Percentiles rank a stretch among this genome's conserved stretches.
phyloP scores from a whole-genome alignment of 1,284 basidiomycete genomes.

The Ganoderma lingzhi region DNA sequence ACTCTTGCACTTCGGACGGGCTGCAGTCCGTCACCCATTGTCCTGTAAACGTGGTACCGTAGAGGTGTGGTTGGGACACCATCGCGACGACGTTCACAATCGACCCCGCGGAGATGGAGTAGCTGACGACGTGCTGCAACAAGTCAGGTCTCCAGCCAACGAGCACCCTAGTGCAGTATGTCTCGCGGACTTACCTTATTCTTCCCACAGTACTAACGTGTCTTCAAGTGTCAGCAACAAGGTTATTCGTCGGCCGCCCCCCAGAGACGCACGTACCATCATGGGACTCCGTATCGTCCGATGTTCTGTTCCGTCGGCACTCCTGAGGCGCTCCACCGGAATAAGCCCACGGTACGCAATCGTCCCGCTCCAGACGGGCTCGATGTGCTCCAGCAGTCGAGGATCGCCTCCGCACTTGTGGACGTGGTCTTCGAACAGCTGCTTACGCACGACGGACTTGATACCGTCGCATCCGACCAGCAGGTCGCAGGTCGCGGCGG shows the following conservation, averaged over 20 bases:
- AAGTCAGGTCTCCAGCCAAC: no score
- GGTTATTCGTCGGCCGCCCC: no score
- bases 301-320: constrained; percentile 30
- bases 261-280: constrained; percentile 37
- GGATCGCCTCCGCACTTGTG: constrained; percentile 16
- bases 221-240: background rate
- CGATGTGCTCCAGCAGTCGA: constrained; percentile 27
- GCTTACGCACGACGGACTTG: constrained; percentile 55
- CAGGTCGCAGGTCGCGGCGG: constrained; percentile 50
- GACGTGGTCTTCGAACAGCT: constrained; percentile 43
- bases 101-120: constrained; percentile 41
- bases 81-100: constrained; percentile 44
- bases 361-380: constrained; percentile 37
- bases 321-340: constrained; percentile 26
- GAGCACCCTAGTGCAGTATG: background rate
- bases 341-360: constrained; percentile 37
- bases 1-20: constrained; percentile 37
- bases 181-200: constrained; percentile 35
- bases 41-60: constrained; percentile 37
- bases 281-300: constrained; percentile 39
- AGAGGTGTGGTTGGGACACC: constrained; percentile 34
- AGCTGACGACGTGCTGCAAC: constrained; percentile 44
- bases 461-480: constrained; percentile 60
- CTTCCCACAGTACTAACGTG: constrained; percentile 42
- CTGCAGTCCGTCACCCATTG: constrained; percentile 41